phyloP scores from a whole-genome alignment of 768 basidiomycete species.

The Melanogaster broomeanus region DNA sequence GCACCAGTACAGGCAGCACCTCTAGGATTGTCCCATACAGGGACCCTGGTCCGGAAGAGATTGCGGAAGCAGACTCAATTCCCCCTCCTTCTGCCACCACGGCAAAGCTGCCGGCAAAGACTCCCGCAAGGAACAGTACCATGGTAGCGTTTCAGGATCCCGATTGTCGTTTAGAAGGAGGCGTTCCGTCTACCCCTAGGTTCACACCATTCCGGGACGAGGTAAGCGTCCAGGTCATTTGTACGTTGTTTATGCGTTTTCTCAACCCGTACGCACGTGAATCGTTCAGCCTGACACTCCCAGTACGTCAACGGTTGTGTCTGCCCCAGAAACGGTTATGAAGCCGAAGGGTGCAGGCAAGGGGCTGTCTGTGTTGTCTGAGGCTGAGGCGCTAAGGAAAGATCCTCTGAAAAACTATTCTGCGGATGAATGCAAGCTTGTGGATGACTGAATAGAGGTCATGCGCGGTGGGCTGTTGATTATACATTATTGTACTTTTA shows the following conservation, averaged over 20 bases:
- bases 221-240: slow-evolving; percentile 39
- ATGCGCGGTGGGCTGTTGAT: not conserved
- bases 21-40: slow-evolving; percentile 67
- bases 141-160: slow-evolving; percentile 45
- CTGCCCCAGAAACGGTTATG: slow-evolving; percentile 61
- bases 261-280: slow-evolving; percentile 5
- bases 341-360: slow-evolving; percentile 55
- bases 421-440: slow-evolving; percentile 17
- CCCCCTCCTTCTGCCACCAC: slow-evolving; percentile 40
- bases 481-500: not conserved
- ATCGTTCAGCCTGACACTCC: slow-evolving; percentile 21
- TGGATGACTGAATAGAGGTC: slow-evolving; percentile 27
- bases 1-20: slow-evolving; percentile 26
- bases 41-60: slow-evolving; percentile 55
- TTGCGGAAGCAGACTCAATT: slow-evolving; percentile 20
- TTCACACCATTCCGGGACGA: slow-evolving; percentile 79
- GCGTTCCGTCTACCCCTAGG: slow-evolving; percentile 48
- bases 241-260: not conserved
- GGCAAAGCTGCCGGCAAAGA: slow-evolving; percentile 33
- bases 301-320: slow-evolving; percentile 28
- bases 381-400: slow-evolving; percentile 76
- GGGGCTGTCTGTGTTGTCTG: slow-evolving; percentile 49
- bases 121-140: slow-evolving; percentile 33
- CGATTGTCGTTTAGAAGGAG: slow-evolving; percentile 15
- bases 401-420: slow-evolving; percentile 81